phyloP scores from a whole-genome alignment of 176 grass and related monocot species.

The Dactylis glomerata region DNA sequence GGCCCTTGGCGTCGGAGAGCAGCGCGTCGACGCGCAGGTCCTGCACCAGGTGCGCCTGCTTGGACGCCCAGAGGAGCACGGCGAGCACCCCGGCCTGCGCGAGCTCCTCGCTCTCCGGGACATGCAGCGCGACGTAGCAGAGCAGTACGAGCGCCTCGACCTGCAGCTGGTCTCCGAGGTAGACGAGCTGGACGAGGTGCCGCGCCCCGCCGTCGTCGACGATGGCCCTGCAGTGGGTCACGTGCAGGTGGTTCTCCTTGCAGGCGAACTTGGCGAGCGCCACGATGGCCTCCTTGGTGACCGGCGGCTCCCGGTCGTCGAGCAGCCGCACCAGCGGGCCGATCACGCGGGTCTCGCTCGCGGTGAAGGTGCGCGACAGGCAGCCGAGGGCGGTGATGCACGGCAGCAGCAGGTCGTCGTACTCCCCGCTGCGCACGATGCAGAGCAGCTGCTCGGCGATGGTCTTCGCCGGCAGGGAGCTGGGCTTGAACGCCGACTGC shows the following conservation, averaged over 20 bases:
- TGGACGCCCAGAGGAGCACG: slow-evolving; percentile 80
- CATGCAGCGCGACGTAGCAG: slow-evolving; percentile 65
- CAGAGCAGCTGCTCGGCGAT: slow-evolving; percentile 71
- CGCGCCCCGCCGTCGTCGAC: slow-evolving; percentile 63
- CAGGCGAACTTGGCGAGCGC: slow-evolving; percentile 92
- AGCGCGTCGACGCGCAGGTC: slow-evolving; percentile 57
- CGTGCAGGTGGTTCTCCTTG: slow-evolving; percentile 67
- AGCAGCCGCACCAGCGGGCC: slow-evolving; percentile 76
- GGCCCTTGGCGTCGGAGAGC: slow-evolving; percentile 53
- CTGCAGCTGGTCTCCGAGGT: slow-evolving; percentile 76
- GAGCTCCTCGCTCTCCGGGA: slow-evolving; percentile 79
- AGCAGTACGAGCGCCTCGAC: slow-evolving; percentile 77
- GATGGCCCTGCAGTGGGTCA: slow-evolving; percentile 69
- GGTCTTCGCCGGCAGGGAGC: slow-evolving; percentile 49
- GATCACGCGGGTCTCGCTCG: slow-evolving; percentile 79
- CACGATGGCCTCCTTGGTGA: slow-evolving; percentile 65
- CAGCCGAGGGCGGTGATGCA: slow-evolving; percentile 74
- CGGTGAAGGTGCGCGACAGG: slow-evolving; percentile 75
- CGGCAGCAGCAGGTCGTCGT: slow-evolving; percentile 60
- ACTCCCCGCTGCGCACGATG: slow-evolving; percentile 44
- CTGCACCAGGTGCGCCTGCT: slow-evolving; percentile 74
- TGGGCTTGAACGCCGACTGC: slow-evolving; percentile 88
- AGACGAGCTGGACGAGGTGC: slow-evolving; percentile 84
- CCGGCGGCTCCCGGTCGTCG: slow-evolving; percentile 57
- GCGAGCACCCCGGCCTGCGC: slow-evolving; percentile 75